A percentile compares a stretch with the other conserved stretches of the same genome.
These are phyloP conservation scores for Neopestalotiopsis clavispora DNA, from an alignment of 2,329 filamentous ascomycete species.

Conservation along the genomic window DNA sequence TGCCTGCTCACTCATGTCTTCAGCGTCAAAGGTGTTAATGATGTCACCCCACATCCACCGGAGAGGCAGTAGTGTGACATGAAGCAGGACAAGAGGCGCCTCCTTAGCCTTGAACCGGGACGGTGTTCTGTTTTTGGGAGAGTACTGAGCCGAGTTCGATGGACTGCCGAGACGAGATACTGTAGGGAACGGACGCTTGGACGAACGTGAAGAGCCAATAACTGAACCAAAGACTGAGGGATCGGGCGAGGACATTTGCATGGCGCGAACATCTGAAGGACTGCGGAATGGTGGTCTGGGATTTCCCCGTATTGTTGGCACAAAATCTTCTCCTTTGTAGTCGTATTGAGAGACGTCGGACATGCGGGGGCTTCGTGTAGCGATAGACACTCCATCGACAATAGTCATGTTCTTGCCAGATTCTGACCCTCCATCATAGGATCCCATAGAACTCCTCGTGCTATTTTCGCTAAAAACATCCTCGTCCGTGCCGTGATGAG, in stretches of 20 bases:
- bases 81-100: conserved; percentile 75
- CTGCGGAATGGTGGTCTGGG: conserved; percentile 71
- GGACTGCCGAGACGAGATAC: conserved; percentile 64
- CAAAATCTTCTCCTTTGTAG: conserved; percentile 46
- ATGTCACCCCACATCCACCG: conserved; percentile 67
- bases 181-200: conserved; percentile 54
- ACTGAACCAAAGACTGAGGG: conserved; percentile 50
- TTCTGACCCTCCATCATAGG: conserved; percentile 44
- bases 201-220: conserved; percentile 57
- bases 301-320: conserved; percentile 61
- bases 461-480: conserved; percentile 65
- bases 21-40: conserved; percentile 46
- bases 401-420: conserved; percentile 31
- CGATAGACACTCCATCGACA: conserved; percentile 38
- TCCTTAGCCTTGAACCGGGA: conserved; percentile 62
- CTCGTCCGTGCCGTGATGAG: conserved; percentile 54
- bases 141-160: conserved; percentile 54
- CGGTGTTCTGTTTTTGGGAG: conserved; percentile 57
- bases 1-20: conserved; percentile 41
- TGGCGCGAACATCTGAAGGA: conserved; percentile 69
- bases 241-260: conserved; percentile 74
- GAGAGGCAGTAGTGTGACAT: conserved; percentile 77
- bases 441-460: conserved; percentile 61
- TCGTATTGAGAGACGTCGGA: conserved; percentile 57
- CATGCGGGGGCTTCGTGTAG: conserved; percentile 46